Conservation (phyloP, 1,139 yeast genomes). For the Yarrowia galli region DNA sequence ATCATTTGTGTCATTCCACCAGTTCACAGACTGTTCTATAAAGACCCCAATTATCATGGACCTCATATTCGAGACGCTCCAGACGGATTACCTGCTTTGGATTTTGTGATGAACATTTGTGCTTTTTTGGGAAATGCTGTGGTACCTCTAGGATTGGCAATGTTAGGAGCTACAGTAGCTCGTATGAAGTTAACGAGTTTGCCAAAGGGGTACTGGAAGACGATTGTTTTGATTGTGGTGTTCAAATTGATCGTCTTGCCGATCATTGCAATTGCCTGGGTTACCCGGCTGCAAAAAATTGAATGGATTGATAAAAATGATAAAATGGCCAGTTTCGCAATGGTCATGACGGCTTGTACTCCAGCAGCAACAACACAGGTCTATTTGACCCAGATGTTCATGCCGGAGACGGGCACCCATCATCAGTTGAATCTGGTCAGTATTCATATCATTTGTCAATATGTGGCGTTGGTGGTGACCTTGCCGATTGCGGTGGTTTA, state of each 20-base stretch:
- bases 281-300: constrained; percentile 56
- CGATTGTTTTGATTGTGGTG: constrained; percentile 56
- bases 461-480: constrained; percentile 64
- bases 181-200: constrained; percentile 66
- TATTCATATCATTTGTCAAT: constrained; percentile 71
- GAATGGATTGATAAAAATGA: constrained; percentile 64
- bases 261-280: constrained; percentile 66
- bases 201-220: constrained; percentile 76
- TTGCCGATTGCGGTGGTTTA: constrained; percentile 60
- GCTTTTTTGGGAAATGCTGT: constrained; percentile 83
- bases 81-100: constrained; percentile 80
- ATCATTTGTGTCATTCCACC: constrained; percentile 85
- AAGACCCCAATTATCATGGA: constrained; percentile 47
- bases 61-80: constrained; percentile 71
- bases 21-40: constrained; percentile 72
- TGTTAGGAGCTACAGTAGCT: constrained; percentile 87
- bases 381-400: constrained; percentile 83
- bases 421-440: constrained; percentile 87
- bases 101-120: constrained; percentile 81
- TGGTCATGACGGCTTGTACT: constrained; percentile 76
- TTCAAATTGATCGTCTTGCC: constrained; percentile 64
- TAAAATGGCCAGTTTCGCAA: constrained; percentile 67
- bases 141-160: constrained; percentile 82
- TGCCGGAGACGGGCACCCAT: constrained; percentile 62
- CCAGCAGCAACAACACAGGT: constrained; percentile 89